Conservation (phyloP, 306 rosid genomes). For the Cucumis sativus region Cucumber_9930_V3 NC_026656.2:3277001-3277500, state of each 20-base stretch:
- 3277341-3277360: neutral
- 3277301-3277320: neutral
- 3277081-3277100: neutral
- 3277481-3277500: neutral
- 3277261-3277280: neutral
- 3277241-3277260: neutral
- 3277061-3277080: neutral
- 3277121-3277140: neutral
- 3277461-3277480: neutral
- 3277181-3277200: neutral
- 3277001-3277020: neutral
- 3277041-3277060: neutral
- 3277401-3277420: neutral
- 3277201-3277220: neutral
- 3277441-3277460: neutral
- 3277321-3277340: neutral
- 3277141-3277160: neutral
- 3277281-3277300: neutral
- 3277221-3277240: neutral
- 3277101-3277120: neutral
- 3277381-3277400: neutral
- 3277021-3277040: neutral
- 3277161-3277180: neutral
- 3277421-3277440: neutral
- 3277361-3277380: constrained; percentile 5